A percentile compares a stretch with the other conserved stretches of the same genome.
phyloP scores from a whole-genome alignment of 805 yeast genomes.

The Schizosaccharomyces cryophilus region DNA sequence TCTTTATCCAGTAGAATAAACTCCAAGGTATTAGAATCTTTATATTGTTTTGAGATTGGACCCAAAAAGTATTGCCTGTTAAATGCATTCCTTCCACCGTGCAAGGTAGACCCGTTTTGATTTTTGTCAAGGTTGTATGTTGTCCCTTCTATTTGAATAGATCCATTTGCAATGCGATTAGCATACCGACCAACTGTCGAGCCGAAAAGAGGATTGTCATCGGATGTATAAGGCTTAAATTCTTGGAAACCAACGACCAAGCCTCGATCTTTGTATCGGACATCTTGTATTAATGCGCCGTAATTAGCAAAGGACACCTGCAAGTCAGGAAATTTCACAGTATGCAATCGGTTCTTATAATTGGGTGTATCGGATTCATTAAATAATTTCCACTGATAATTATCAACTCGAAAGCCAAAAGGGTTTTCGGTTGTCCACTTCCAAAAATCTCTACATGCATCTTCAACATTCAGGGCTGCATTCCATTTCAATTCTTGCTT shows the following conservation, averaged over 20 bases:
- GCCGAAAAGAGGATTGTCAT: conserved; percentile 29
- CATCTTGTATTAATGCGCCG: conserved; percentile 5
- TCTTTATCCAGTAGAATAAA: not conserved
- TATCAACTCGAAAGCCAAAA: conserved; percentile 23
- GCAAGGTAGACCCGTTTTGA: conserved; percentile 22
- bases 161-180: conserved; percentile 28
- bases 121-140: conserved; percentile 21
- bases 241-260: conserved; percentile 5
- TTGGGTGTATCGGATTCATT: not conserved
- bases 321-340: not conserved
- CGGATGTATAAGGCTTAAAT: conserved; percentile 10
- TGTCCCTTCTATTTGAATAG: conserved; percentile 19
- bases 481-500: conserved; percentile 25
- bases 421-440: conserved; percentile 52
- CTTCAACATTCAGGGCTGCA: conserved; percentile 39
- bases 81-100: conserved; percentile 31
- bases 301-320: conserved; percentile 5
- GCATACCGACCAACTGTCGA: conserved; percentile 44
- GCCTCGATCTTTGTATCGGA: conserved; percentile 4
- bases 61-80: conserved; percentile 28
- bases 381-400: not conserved
- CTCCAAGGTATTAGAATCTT: conserved; percentile 12
- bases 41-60: conserved; percentile 28
- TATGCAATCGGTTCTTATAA: not conserved
- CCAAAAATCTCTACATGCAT: conserved; percentile 55